Evolutionary conservation across 2,329 filamentous ascomycete genomes (phyloP).

Genomic region (Epichloe coenophiala): DNA sequence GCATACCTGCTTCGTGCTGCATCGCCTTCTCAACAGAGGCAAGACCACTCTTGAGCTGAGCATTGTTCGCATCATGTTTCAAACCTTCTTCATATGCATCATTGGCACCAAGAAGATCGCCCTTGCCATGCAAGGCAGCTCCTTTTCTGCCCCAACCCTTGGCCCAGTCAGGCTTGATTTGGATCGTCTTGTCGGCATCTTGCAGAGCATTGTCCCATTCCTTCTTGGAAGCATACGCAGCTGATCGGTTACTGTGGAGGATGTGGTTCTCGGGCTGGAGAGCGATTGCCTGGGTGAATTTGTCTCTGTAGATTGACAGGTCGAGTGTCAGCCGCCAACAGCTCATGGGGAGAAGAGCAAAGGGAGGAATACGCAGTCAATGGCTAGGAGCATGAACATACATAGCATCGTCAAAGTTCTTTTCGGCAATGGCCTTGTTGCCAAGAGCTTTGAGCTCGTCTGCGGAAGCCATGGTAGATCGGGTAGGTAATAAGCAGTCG

Average conservation of each 20-base stretch:
- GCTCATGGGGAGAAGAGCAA: not conserved
- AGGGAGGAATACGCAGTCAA: not conserved
- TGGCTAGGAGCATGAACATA: slow-evolving; percentile 36
- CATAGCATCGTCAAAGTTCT: slow-evolving; percentile 94
- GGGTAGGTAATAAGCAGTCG: slow-evolving; percentile 3
- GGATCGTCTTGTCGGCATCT: slow-evolving; percentile 85
- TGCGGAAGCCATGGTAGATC: slow-evolving; percentile 39
- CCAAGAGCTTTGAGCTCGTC: slow-evolving; percentile 89
- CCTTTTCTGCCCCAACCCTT: slow-evolving; percentile 95
- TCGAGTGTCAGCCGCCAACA: not conserved
- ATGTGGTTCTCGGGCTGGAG: slow-evolving; percentile 86
- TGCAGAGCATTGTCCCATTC: slow-evolving; percentile 74
- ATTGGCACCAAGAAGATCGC: slow-evolving; percentile 70
- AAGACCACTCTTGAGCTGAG: slow-evolving; percentile 80
- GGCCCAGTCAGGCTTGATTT: slow-evolving; percentile 94
- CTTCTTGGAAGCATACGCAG: slow-evolving; percentile 73
- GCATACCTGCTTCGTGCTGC: slow-evolving; percentile 37
- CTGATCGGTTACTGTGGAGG: slow-evolving; percentile 94
- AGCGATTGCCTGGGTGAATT: slow-evolving; percentile 87
- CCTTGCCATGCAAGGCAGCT: slow-evolving; percentile 74
- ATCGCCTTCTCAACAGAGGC: slow-evolving; percentile 79
- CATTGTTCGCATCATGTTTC: slow-evolving; percentile 82
- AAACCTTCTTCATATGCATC: slow-evolving; percentile 92
- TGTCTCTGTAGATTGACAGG: slow-evolving; percentile 46
- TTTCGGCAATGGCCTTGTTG: slow-evolving; percentile 96